Conservation (phyloP, 352 stramenopile species). For the Pythium brassicae region DNA sequence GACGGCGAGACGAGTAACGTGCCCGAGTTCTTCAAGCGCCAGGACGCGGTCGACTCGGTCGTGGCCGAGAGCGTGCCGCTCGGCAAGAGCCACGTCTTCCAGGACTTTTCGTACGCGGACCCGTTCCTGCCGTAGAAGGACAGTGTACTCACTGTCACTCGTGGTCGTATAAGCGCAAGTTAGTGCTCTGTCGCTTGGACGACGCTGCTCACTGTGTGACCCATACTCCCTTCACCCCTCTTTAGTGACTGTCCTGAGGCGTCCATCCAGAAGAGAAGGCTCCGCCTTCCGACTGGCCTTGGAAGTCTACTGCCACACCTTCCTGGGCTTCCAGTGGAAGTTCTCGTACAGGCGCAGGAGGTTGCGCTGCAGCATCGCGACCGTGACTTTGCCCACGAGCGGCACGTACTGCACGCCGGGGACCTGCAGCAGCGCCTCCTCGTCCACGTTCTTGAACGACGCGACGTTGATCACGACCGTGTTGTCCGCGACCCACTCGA, state of each 20-base stretch:
- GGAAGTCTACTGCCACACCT: constrained; percentile 87
- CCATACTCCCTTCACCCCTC: too few species aligned
- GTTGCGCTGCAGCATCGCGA: constrained; percentile 96
- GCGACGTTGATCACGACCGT: constrained; percentile 96
- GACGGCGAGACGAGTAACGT: constrained; percentile 74
- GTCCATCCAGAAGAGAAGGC: too few species aligned
- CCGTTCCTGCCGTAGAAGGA: constrained; percentile 46
- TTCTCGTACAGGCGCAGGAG: constrained; percentile 95
- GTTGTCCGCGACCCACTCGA: constrained; percentile 88
- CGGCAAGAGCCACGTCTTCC: constrained; percentile 66
- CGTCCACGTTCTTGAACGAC: constrained; percentile 95
- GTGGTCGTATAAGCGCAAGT: too few species aligned
- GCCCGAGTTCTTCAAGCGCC: constrained; percentile 78
- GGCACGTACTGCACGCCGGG: constrained; percentile 93
- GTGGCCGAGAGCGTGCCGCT: constrained; percentile 46
- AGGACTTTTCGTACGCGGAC: constrained; percentile 78
- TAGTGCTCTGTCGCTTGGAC: too few species aligned
- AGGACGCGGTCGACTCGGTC: constrained; percentile 72
- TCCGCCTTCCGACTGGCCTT: too few species aligned
- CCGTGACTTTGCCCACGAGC: constrained; percentile 96
- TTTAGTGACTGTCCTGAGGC: neutral
- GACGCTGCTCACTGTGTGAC: too few species aligned
- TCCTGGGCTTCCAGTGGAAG: constrained; percentile 90
- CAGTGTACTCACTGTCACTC: neutral
- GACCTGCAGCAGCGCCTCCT: constrained; percentile 87